Base-by-base conservation (phyloP, 2,329 filamentous ascomycete species). In the Fusarium globosum region DNA sequence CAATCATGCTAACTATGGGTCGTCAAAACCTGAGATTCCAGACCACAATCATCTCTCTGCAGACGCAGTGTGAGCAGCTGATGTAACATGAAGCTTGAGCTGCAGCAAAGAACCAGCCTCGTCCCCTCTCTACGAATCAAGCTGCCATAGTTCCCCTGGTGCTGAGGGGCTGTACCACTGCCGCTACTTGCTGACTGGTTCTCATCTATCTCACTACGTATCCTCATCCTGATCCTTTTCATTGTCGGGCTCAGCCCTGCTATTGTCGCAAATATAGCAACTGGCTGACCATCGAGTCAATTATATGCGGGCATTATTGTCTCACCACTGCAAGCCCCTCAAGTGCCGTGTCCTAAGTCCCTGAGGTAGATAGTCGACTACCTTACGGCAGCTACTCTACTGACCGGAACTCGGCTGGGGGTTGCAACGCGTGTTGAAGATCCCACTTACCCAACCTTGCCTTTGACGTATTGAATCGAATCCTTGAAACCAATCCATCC, bases 181-280 rank as follows among this genome's bases (percentile, higher is more conserved):
- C 38, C 28, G 30, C 38, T 43, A 57, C 38, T 56, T 56, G 38
- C 55, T 62, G 39, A 43, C 45, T 46, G 30, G 58, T 30, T n/a
- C 58, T 28, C 49, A 42, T 35, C 41, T 35, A 48, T 48, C 48
- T 36, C 36, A 41, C 26, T 26, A 30, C 30, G 33, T 33, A 33
- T 48, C 14, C 26, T 48, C 30, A 35, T 51, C 48, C 28, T 66
- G 11, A 35, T 18, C 48, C 45, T 15, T 28, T 42, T 33, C 38
- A 23, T 36, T n/a, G 36, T 26, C 52, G 18, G 35, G 43, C 39
- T 48, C 45, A 30, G 45, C 68, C 69, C 52, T 55, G 56, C 20
- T 38, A 49, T 45, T 67, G 73, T 70, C 61, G 57, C 74, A 77
- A 75, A 75, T 73, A 75, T 76, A 77, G 75, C 61, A 76, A 51